phyloP scores from a whole-genome alignment of 23 red algal genomes.

The Gracilaria vermiculophylla region DNA sequence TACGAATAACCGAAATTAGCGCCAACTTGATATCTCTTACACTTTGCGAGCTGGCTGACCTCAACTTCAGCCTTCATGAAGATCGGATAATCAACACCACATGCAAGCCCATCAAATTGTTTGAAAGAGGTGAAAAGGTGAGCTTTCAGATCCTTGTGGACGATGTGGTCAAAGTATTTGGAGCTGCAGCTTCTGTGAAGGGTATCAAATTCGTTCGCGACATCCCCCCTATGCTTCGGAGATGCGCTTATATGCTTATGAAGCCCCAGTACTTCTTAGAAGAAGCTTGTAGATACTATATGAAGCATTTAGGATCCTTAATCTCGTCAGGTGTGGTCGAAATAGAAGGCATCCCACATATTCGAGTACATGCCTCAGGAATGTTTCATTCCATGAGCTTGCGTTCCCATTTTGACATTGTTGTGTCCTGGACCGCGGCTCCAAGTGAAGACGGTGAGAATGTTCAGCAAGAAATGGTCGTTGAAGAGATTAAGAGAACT shows the following conservation, averaged over 20 bases:
- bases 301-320: neutral
- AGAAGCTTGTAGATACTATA: constrained; percentile 12
- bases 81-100: constrained; percentile 13
- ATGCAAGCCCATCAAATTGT: constrained; percentile 6
- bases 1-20: neutral
- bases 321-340: neutral
- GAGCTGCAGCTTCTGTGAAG: neutral
- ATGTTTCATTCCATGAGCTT: neutral
- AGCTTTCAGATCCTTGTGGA: neutral
- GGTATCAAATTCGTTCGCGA: constrained; percentile 10
- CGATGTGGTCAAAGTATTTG: neutral
- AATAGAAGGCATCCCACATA: neutral
- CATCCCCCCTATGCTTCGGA: neutral
- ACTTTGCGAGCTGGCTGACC: neutral
- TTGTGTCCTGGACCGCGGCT: neutral
- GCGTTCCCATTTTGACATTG: neutral
- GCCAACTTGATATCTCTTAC: neutral
- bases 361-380: neutral
- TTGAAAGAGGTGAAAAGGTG: neutral
- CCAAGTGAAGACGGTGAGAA: neutral
- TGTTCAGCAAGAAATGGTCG: neutral
- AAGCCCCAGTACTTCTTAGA: neutral
- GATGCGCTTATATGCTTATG: neutral
- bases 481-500: neutral
- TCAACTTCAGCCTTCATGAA: constrained; percentile 27